Percentiles rank a stretch among this genome's conserved stretches.
phyloP scores from a whole-genome alignment of 768 basidiomycete species.

The Naganishia vaughanmartiniae region DNA sequence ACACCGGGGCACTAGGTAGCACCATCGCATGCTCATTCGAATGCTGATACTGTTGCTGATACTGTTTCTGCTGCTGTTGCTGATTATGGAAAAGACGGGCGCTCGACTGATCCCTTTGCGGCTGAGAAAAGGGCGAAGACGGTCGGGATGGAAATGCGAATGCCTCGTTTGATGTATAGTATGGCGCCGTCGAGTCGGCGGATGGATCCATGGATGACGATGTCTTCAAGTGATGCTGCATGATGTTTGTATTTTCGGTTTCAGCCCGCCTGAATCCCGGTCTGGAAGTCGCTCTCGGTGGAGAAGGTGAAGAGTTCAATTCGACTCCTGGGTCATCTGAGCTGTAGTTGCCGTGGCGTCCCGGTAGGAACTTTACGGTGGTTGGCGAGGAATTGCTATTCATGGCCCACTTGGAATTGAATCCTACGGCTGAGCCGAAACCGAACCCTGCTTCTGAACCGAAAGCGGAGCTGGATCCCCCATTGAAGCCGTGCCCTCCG shows the following conservation, averaged over 20 bases:
- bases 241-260: slow-evolving; percentile 17
- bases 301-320: not conserved
- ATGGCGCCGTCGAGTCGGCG: slow-evolving; percentile 12
- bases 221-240: slow-evolving; percentile 2
- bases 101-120: not conserved
- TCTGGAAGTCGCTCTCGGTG: not conserved
- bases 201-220: not conserved
- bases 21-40: not conserved
- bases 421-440: not conserved
- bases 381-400: slow-evolving; percentile 12
- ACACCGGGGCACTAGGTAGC: slow-evolving; percentile 33
- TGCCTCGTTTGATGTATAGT: slow-evolving; percentile 19
- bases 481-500: slow-evolving; percentile 5
- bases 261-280: slow-evolving; percentile 17
- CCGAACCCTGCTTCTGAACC: not conserved
- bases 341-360: not conserved
- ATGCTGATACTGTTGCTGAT: not conserved
- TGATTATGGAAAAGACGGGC: not conserved
- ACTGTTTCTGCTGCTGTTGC: not conserved
- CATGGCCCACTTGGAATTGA: slow-evolving; percentile 9
- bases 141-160: slow-evolving; percentile 27
- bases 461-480: slow-evolving; percentile 6
- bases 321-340: not conserved
- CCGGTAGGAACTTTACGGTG: slow-evolving; percentile 9
- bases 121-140: slow-evolving; percentile 12